A percentile compares a stretch with the other conserved stretches of the same genome.
Conservation (phyloP, 192 early-diverging fungal species). For the Coemansia sp. region DNA sequence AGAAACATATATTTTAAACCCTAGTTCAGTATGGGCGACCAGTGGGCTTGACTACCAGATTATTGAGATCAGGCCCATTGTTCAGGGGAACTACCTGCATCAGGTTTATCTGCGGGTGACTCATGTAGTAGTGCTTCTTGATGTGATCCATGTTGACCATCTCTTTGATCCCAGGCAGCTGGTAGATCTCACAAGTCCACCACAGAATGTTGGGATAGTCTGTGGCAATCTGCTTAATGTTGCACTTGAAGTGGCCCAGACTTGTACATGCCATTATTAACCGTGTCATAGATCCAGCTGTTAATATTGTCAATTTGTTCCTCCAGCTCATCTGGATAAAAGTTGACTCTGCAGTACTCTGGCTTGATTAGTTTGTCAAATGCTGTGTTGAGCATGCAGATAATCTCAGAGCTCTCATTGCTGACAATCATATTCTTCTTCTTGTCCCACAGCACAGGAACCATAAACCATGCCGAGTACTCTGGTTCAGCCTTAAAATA, state of each 20-base stretch:
- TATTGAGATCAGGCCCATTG: constrained; percentile 61
- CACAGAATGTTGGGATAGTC: constrained; percentile 85
- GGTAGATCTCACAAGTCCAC: constrained; percentile 82
- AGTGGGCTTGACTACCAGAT: constrained; percentile 28
- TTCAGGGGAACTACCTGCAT: constrained; percentile 73
- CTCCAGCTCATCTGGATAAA: constrained; percentile 77
- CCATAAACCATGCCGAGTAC: constrained; percentile 76
- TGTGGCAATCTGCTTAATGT: constrained; percentile 77
- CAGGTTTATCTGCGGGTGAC: constrained; percentile 92
- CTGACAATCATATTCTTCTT: constrained; percentile 88
- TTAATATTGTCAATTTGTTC: constrained; percentile 83
- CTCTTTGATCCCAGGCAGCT: constrained; percentile 71
- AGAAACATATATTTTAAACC: neutral
- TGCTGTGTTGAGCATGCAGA: constrained; percentile 87
- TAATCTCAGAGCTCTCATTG: constrained; percentile 97
- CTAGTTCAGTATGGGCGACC: constrained; percentile 28
- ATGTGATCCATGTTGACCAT: constrained; percentile 96
- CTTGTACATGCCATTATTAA: constrained; percentile 98
- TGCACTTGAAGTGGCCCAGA: constrained; percentile 97
- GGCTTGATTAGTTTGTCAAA: constrained; percentile 75
- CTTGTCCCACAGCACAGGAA: constrained; percentile 97
- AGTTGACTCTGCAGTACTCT: constrained; percentile 65
- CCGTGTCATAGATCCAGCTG: constrained; percentile 87
- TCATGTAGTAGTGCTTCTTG: constrained; percentile 91
- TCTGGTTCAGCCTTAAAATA: constrained; percentile 89